Evolutionary conservation across 495 filamentous ascomycete species (phyloP).

Genomic region (Schizothecium vesticola): DNA sequence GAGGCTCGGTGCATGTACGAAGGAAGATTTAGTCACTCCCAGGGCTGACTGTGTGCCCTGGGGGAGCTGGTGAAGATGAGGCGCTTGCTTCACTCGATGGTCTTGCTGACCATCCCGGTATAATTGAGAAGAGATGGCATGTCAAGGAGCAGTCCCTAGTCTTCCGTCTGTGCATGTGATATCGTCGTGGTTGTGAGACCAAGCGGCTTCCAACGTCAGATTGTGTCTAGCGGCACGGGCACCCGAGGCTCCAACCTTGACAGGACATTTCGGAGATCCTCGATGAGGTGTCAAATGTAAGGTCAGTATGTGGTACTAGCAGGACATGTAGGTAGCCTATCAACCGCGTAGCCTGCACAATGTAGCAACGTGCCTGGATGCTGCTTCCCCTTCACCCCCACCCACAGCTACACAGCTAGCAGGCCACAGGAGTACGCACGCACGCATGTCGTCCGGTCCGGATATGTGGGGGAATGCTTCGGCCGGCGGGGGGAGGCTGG

Average conservation of each 20-base stretch:
- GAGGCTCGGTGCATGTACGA: not conserved
- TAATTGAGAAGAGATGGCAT: not conserved
- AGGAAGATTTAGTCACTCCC: not conserved
- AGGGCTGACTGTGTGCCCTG: not conserved
- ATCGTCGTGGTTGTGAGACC: too few relatives aligned
- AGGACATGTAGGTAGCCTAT: too few relatives aligned
- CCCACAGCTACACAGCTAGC: not conserved
- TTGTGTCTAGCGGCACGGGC: not conserved
- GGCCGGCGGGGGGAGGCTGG: not conserved
- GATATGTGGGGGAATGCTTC: not conserved
- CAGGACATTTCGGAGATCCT: not conserved
- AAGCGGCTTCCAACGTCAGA: not conserved
- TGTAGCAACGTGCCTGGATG: too few relatives aligned
- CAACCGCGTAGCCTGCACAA: too few relatives aligned
- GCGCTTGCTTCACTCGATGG: not conserved
- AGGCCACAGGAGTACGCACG: not conserved
- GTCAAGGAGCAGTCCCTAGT: not conserved
- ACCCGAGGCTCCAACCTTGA: not conserved
- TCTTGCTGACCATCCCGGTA: not conserved
- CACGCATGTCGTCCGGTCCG: not conserved
- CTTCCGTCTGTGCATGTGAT: too few relatives aligned
- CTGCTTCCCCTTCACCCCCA: not conserved
- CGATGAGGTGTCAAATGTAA: too few relatives aligned
- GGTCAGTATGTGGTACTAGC: too few relatives aligned
- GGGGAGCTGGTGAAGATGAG: not conserved